These are phyloP conservation scores for Epichloe scottii DNA, from an alignment of 2,329 filamentous ascomycete species.

Conservation along the genomic window DNA sequence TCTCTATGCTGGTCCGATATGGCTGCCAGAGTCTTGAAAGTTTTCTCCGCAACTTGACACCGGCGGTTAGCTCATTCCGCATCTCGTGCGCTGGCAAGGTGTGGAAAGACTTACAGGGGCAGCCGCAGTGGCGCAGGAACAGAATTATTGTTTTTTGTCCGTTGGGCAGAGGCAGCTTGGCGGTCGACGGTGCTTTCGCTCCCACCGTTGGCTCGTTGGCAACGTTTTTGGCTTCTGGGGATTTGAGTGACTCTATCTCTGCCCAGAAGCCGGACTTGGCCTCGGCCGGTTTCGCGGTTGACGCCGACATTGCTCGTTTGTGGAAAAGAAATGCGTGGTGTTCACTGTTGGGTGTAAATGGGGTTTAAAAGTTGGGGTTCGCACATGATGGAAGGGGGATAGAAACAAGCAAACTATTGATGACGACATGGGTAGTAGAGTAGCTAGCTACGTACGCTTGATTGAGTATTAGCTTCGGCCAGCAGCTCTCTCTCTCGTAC, in stretches of 20 bases:
- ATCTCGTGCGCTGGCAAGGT: background rate
- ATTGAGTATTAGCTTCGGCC: no score
- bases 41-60: constrained; percentile 52
- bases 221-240: constrained; percentile 28
- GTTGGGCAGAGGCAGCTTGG: constrained; percentile 38
- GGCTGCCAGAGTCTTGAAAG: constrained; percentile 41
- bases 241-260: constrained; percentile 29
- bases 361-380: background rate
- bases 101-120: constrained; percentile 45
- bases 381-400: no score
- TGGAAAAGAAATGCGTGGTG: background rate
- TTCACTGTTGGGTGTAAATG: background rate
- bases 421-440: background rate
- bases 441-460: no score
- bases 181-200: constrained; percentile 40
- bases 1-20: constrained; percentile 36
- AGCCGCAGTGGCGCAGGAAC: constrained; percentile 63
- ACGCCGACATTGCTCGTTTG: constrained; percentile 1
- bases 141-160: constrained; percentile 47
- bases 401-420: background rate
- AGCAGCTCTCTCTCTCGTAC: no score
- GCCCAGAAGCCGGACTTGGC: constrained; percentile 17
- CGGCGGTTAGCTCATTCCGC: background rate
- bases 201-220: constrained; percentile 38
- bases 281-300: background rate